Evolutionary conservation across 345 rosid genomes (phyloP).

Genomic region (Angophora floribunda): DNA sequence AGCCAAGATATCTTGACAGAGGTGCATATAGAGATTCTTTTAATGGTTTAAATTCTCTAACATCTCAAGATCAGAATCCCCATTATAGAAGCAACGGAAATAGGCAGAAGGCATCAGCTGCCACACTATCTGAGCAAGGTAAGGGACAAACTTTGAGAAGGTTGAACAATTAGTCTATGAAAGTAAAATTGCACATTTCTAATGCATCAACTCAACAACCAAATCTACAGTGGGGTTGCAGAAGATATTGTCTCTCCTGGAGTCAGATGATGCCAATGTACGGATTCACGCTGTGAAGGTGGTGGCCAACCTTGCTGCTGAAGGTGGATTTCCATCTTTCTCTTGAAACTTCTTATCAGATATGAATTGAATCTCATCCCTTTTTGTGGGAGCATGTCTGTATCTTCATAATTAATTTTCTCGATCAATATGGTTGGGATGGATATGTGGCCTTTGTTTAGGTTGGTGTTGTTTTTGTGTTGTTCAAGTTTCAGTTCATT

Average conservation of each 20-base stretch:
- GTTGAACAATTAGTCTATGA: not conserved
- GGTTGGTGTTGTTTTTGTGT: not conserved
- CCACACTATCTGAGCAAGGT: slow-evolving; percentile 91
- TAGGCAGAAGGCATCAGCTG: slow-evolving; percentile 64
- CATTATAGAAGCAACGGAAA: slow-evolving; percentile 46
- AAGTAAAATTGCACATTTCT: not conserved
- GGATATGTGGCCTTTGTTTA: not conserved
- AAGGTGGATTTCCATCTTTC: slow-evolving; percentile 39
- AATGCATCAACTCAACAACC: not conserved
- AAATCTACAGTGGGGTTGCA: slow-evolving; percentile 68
- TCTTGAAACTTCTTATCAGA: not conserved
- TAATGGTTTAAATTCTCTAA: slow-evolving; percentile 41
- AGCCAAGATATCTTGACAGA: slow-evolving; percentile 66
- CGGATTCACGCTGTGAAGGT: slow-evolving; percentile 97
- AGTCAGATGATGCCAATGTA: slow-evolving; percentile 92
- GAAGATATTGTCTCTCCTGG: slow-evolving; percentile 76
- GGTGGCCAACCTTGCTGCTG: slow-evolving; percentile 97
- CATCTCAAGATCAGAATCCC: slow-evolving; percentile 36
- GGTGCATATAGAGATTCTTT: slow-evolving; percentile 41
- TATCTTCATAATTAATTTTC: not conserved
- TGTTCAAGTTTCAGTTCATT: not conserved
- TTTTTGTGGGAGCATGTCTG: not conserved
- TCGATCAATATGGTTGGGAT: not conserved
- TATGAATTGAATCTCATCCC: not conserved
- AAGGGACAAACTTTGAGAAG: not conserved